These are phyloP conservation scores for Chaetothyriales sp. DNA, from an alignment of 2,329 filamentous ascomycete species.

Conservation along the genomic window DNA sequence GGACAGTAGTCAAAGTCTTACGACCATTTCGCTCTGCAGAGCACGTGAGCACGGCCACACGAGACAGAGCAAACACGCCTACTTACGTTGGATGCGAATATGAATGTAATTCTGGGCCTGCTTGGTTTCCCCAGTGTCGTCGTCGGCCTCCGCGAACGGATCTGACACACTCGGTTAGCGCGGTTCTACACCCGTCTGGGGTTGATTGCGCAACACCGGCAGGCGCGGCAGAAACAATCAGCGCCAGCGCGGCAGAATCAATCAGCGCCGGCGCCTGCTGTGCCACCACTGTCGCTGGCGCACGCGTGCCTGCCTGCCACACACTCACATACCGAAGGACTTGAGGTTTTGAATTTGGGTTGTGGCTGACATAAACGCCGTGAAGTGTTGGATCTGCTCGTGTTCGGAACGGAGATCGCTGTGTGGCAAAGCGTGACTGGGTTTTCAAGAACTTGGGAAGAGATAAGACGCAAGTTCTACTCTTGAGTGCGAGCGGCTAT, in stretches of 20 bases:
- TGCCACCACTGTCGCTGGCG: background rate
- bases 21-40: conserved; percentile 95
- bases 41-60: conserved; percentile 9
- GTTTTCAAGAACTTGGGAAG: background rate
- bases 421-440: background rate
- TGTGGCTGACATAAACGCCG: conserved; percentile 70
- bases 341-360: conserved; percentile 99
- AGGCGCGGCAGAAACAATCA: background rate
- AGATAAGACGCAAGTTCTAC: background rate
- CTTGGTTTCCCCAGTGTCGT: conserved; percentile 91
- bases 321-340: conserved; percentile 61
- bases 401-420: background rate
- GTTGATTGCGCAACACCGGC: no score
- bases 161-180: conserved; percentile 43
- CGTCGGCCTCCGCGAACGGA: conserved; percentile 99
- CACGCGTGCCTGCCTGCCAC: background rate
- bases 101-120: conserved; percentile 97
- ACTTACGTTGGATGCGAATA: conserved; percentile 97
- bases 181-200: background rate
- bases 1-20: conserved; percentile 99
- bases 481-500: background rate
- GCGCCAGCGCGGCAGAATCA: no score
- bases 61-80: conserved; percentile 2
- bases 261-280: no score
- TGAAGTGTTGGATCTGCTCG: conserved; percentile 16